These are phyloP conservation scores for Zizania palustris DNA, from an alignment of 202 grass and related monocot genomes.

Conservation along the genomic window DNA sequence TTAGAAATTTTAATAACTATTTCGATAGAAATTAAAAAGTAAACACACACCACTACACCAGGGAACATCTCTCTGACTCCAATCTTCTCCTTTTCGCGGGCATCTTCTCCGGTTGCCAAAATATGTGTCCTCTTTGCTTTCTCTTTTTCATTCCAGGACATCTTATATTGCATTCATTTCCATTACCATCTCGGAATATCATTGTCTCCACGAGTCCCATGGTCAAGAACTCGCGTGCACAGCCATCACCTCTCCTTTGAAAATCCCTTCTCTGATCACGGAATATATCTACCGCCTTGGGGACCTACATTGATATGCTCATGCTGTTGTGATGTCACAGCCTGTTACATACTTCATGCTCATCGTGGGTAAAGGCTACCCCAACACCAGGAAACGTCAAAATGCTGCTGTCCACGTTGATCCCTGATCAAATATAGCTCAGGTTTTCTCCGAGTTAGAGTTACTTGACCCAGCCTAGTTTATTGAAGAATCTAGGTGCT, in stretches of 20 bases:
- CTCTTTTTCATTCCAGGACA: not conserved
- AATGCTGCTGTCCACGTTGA: constrained; percentile 29
- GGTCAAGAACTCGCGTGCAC: constrained; percentile 22
- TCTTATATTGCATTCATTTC: constrained; percentile 14
- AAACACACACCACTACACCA: too few species aligned
- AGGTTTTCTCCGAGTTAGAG: not conserved
- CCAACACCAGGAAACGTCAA: constrained; percentile 16
- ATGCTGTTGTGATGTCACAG: constrained; percentile 6
- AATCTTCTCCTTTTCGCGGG: not conserved
- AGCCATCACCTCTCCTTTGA: constrained; percentile 22
- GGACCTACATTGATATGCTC: constrained; percentile 26
- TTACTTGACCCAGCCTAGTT: not conserved
- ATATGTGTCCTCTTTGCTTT: not conserved
- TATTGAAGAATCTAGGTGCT: not conserved
- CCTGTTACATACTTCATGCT: constrained; percentile 10
- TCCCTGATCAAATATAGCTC: not conserved
- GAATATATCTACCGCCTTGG: constrained; percentile 35
- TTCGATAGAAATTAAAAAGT: too few species aligned
- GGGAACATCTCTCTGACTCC: too few species aligned
- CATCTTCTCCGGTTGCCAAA: not conserved
- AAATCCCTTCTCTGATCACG: constrained; percentile 20
- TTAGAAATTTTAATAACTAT: too few species aligned
- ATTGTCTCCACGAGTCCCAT: not conserved
- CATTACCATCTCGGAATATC: constrained; percentile 36
- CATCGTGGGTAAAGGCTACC: constrained; percentile 16